These are phyloP conservation scores for Zymoseptoria passerinii DNA, from an alignment of 2,329 filamentous ascomycete genomes.

Conservation along the genomic window DNA sequence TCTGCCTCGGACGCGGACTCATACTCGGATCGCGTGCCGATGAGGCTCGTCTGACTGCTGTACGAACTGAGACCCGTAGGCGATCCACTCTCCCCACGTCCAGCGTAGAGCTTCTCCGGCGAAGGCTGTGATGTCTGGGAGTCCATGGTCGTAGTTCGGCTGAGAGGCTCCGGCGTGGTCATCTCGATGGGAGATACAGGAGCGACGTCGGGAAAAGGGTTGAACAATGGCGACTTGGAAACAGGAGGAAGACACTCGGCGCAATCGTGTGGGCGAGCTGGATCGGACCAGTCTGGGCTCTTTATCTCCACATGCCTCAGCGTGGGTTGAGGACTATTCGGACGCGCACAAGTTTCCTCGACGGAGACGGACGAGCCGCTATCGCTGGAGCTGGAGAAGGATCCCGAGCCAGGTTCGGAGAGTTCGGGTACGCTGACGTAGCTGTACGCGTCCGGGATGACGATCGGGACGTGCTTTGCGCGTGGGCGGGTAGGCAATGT, in stretches of 20 bases:
- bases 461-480: constrained; percentile 38
- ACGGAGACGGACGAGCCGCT: constrained; percentile 9
- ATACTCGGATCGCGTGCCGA: constrained; percentile 34
- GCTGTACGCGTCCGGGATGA: constrained; percentile 32
- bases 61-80: constrained; percentile 35
- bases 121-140: constrained; percentile 39
- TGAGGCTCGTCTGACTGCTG: constrained; percentile 40
- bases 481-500: constrained; percentile 13
- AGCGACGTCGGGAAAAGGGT: constrained; percentile 19
- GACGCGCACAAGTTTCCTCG: constrained; percentile 3
- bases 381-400: constrained; percentile 6
- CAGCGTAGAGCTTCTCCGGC: constrained; percentile 34
- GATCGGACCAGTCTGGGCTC: constrained; percentile 39
- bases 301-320: constrained; percentile 43
- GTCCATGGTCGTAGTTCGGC: constrained; percentile 41
- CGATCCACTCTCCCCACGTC: constrained; percentile 28
- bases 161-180: constrained; percentile 36
- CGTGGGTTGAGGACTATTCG: constrained; percentile 11
- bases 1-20: constrained; percentile 34
- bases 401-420: constrained; percentile 9
- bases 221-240: constrained; percentile 15
- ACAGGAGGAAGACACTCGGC: constrained; percentile 4
- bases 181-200: constrained; percentile 31
- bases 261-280: constrained; percentile 25
- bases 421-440: constrained; percentile 10